phyloP scores from a whole-genome alignment of 352 stramenopile genomes.

The Globisporangium polare region DNA sequence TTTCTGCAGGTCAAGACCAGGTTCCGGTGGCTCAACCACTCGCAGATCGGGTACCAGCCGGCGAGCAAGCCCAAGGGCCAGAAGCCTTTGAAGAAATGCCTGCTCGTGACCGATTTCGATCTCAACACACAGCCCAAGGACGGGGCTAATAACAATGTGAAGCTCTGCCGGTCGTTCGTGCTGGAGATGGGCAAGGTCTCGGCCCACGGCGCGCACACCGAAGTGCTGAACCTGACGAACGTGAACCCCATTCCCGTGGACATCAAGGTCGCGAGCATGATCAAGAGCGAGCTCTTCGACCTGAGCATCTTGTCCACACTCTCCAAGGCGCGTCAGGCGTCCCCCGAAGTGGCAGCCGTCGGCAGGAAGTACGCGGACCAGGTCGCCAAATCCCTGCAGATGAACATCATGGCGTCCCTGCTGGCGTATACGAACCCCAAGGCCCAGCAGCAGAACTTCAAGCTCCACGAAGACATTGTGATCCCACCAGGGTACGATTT shows the following conservation, averaged over 20 bases:
- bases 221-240: constrained; percentile 45
- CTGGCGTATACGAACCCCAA: neutral
- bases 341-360: constrained; percentile 6
- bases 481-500: constrained; percentile 27
- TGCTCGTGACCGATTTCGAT: neutral
- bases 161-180: constrained; percentile 35
- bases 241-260: constrained; percentile 35
- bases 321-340: neutral
- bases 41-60: neutral
- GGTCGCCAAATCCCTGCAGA: neutral
- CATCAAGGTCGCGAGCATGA: constrained; percentile 21
- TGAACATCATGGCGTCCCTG: neutral
- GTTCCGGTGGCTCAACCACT: constrained; percentile 20
- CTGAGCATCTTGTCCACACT: constrained; percentile 23
- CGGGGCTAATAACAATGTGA: constrained; percentile 1
- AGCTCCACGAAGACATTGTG: constrained; percentile 19
- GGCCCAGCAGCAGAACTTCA: neutral
- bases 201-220: constrained; percentile 17
- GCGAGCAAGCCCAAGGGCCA: neutral
- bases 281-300: constrained; percentile 17
- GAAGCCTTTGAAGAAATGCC: constrained; percentile 7
- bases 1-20: constrained; percentile 26
- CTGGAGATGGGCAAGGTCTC: constrained; percentile 45
- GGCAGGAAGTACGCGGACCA: constrained; percentile 4
- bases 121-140: neutral